Conservation (phyloP, 2,329 filamentous ascomycete genomes). For the Helotiales sp. region DNA sequence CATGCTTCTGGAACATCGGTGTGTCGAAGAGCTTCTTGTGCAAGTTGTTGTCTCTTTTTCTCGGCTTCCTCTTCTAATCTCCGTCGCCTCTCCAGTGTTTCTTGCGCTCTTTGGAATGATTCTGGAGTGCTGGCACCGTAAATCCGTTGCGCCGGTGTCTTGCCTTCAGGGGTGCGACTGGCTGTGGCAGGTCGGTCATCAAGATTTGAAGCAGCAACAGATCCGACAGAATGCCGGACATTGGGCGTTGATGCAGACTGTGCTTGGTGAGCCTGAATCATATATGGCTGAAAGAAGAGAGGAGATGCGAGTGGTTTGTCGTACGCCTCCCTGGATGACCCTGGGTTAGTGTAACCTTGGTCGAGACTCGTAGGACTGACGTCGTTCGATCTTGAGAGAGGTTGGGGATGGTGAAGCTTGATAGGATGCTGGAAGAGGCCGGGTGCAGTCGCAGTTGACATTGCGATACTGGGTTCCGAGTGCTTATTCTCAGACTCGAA, state of each 20-base stretch:
- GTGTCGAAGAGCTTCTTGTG: conserved; percentile 11
- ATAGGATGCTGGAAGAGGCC: conserved; percentile 44
- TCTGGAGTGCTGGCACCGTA: conserved; percentile 43
- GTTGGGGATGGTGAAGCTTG: conserved; percentile 15
- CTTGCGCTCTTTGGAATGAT: conserved; percentile 41
- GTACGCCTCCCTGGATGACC: too few species aligned
- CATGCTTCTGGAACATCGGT: conserved; percentile 38
- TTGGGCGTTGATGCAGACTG: conserved; percentile 28
- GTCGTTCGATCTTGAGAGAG: conserved; percentile 25
- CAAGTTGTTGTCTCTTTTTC: conserved; percentile 31
- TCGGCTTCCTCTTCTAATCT: conserved; percentile 39
- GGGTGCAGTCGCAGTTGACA: conserved; percentile 62
- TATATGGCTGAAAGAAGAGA: conserved; percentile 31
- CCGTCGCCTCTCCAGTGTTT: conserved; percentile 33
- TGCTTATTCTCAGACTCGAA: conserved; percentile 64
- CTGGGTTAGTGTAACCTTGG: too few species aligned
- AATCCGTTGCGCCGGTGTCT: conserved; percentile 37
- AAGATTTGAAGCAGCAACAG: conserved; percentile 35
- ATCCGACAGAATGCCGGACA: conserved; percentile 20
- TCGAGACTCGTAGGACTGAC: conserved; percentile 20
- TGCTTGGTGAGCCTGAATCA: conserved; percentile 25
- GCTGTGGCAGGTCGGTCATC: conserved; percentile 51
- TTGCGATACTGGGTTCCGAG: conserved; percentile 60
- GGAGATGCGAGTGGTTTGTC: conserved; percentile 31
- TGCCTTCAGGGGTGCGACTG: conserved; percentile 43